Evolutionary conservation across 225 moss, liverwort and hornwort genomes (phyloP), one percentile per base, ranked within the genome.

Genomic region (Physcomitrellopsis africana): DNA sequence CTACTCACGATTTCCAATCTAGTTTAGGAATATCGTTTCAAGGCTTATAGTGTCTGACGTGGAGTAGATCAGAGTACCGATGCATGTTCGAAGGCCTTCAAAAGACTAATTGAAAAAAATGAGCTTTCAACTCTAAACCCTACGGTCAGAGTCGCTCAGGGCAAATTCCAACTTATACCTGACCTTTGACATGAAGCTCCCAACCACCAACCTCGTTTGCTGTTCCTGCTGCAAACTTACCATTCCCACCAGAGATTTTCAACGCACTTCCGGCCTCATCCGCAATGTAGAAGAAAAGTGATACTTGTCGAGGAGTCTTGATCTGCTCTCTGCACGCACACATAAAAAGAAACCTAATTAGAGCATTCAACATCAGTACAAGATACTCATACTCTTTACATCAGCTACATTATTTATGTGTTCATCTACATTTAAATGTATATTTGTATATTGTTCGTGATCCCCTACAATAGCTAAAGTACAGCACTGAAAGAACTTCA

Each of bases 211-310:
- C 79, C 81, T 93, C 92, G 15, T 80, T 64, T 14, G 89, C 72
- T 51, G 85, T 73, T 16, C 99, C 95, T 75, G 82, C 86, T 76
- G 86, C 95, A 83, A 95, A 89, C 15, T 85, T 89, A 67, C 74
- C 55, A 60, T 73, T 81, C 70, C 82, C 79, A 46, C 83, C 85
- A 79, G 81, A 93, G 17, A 95, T 72, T 24, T 74, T 79, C 70
- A 99, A 46, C 6, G 86, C n/a, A 59, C 76, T 74, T 55, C 86
- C 86, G 52, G 77, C 80, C 74, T 99, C 99, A 76, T 95, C 92
- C 49, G 90, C 90, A 72, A 99, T 57, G 68, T 99, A 99, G 84
- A 95, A 95, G 58, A 99, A 90, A 24, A 99, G 79, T 44, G 95
- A 91, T 26, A 84, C 86, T 82, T 87, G 77, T 73, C 79, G 83